A percentile compares a stretch with the other conserved stretches of the same genome.
Evolutionary conservation across 208 protist species (phyloP).

Genomic region (Novymonas esmeraldas): DNA sequence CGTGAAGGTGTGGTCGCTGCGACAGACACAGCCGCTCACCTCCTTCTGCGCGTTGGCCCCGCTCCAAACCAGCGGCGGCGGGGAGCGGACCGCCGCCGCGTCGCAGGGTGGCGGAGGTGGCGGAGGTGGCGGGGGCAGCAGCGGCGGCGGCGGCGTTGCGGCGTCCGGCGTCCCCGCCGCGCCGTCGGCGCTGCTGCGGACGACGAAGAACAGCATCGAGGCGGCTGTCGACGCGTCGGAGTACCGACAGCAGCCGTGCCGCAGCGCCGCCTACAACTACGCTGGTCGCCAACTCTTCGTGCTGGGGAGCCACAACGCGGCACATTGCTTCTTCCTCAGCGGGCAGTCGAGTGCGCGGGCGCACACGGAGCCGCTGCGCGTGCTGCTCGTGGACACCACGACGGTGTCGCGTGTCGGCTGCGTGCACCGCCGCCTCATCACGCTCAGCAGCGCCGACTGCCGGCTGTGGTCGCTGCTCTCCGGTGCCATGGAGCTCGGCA

Average conservation of each 20-base stretch:
- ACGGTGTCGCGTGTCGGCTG: background rate
- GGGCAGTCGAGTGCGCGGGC: conserved; percentile 52
- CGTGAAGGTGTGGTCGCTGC: conserved; percentile 79
- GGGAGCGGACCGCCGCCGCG: background rate
- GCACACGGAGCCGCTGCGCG: conserved; percentile 52
- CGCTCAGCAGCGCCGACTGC: conserved; percentile 57
- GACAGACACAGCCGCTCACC: conserved; percentile 41
- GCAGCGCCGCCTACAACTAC: conserved; percentile 66
- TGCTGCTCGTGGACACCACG: conserved; percentile 42
- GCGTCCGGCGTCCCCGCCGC: background rate
- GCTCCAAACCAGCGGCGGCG: conserved; percentile 9
- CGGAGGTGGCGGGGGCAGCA: too few relatives aligned
- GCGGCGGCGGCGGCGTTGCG: background rate
- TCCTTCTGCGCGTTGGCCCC: conserved; percentile 70
- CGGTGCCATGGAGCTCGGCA: conserved; percentile 60
- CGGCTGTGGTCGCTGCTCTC: conserved; percentile 57
- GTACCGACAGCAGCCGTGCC: conserved; percentile 42
- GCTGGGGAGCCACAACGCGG: conserved; percentile 66
- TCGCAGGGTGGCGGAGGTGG: background rate
- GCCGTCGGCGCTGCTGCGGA: conserved; percentile 20
- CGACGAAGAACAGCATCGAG: conserved; percentile 42
- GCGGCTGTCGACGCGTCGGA: conserved; percentile 34
- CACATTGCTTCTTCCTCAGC: conserved; percentile 69
- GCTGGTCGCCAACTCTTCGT: conserved; percentile 59
- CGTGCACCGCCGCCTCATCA: conserved; percentile 47